Evolutionary conservation across 2,329 filamentous ascomycete genomes (phyloP).

Genomic region (Pyrenochaeta sp.): DNA sequence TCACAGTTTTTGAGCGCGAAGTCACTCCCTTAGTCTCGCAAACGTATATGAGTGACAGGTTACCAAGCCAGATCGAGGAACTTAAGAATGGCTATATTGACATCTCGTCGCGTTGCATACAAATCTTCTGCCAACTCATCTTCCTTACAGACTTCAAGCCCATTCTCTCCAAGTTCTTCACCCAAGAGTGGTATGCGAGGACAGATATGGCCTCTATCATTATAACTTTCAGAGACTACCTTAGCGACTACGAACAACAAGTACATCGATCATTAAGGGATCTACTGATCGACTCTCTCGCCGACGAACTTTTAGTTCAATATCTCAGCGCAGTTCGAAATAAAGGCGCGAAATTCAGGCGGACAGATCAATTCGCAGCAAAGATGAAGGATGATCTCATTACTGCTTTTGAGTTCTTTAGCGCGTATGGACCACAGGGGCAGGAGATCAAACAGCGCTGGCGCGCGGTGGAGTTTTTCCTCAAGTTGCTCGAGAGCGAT

Average conservation of each 20-base stretch:
- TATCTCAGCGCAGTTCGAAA: constrained; percentile 89
- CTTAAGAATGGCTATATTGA: constrained; percentile 94
- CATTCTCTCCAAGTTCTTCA: constrained; percentile 91
- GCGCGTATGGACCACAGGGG: constrained; percentile 59
- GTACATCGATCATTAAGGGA: constrained; percentile 88
- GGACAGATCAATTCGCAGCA: constrained; percentile 85
- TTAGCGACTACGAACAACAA: constrained; percentile 83
- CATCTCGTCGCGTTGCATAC: constrained; percentile 90
- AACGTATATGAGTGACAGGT: constrained; percentile 73
- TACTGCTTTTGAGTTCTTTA: constrained; percentile 90
- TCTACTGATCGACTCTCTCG: constrained; percentile 91
- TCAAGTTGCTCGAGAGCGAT: constrained; percentile 76
- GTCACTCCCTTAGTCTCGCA: constrained; percentile 82
- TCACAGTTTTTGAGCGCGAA: constrained; percentile 85
- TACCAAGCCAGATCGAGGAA: constrained; percentile 74
- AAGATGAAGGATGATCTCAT: constrained; percentile 94
- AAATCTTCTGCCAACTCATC: constrained; percentile 84
- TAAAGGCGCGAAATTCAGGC: constrained; percentile 86
- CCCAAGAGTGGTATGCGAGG: constrained; percentile 83
- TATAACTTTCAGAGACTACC: constrained; percentile 94
- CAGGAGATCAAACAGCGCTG: constrained; percentile 86
- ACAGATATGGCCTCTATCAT: constrained; percentile 93
- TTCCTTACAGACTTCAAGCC: constrained; percentile 88
- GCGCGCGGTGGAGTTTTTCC: constrained; percentile 86
- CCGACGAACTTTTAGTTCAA: constrained; percentile 85